Percentiles rank a stretch among this genome's conserved stretches.
Evolutionary conservation across 129 eudicot species (phyloP).

Genomic region (Sambucus nigra): DNA sequence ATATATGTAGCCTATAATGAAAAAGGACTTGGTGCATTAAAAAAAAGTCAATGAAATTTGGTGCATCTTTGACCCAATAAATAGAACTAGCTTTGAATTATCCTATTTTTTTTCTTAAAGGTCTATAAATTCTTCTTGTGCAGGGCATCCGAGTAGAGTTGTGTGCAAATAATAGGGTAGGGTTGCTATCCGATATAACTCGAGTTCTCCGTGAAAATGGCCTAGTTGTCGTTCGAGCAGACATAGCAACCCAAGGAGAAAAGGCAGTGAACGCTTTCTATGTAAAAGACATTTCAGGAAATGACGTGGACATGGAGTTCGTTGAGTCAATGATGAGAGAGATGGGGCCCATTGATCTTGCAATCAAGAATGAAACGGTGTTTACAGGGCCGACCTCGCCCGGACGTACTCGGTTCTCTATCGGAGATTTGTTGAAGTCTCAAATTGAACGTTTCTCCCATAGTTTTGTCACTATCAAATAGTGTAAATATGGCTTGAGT

Average conservation of each 20-base stretch:
- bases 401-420: conserved; percentile 32
- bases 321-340: conserved; percentile 55
- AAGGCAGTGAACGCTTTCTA: conserved; percentile 57
- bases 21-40: too few species aligned
- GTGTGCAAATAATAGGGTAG: conserved; percentile 58
- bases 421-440: conserved; percentile 46
- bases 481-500: too few species aligned
- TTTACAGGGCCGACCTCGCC: conserved; percentile 14
- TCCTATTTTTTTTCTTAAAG: neutral
- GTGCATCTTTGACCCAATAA: neutral
- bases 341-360: conserved; percentile 59
- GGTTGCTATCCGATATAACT: conserved; percentile 77
- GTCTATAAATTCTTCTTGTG: conserved; percentile 3
- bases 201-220: conserved; percentile 71
- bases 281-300: conserved; percentile 57
- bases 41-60: too few species aligned
- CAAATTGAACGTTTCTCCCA: conserved; percentile 51
- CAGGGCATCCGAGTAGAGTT: conserved; percentile 66
- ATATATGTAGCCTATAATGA: too few species aligned
- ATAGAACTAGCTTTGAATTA: neutral
- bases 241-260: conserved; percentile 51
- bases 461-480: conserved; percentile 37
- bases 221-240: conserved; percentile 62
- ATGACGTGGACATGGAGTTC: conserved; percentile 46
- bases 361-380: conserved; percentile 39